phyloP scores from a whole-genome alignment of 768 basidiomycete genomes.

The Bullera alba region DNA sequence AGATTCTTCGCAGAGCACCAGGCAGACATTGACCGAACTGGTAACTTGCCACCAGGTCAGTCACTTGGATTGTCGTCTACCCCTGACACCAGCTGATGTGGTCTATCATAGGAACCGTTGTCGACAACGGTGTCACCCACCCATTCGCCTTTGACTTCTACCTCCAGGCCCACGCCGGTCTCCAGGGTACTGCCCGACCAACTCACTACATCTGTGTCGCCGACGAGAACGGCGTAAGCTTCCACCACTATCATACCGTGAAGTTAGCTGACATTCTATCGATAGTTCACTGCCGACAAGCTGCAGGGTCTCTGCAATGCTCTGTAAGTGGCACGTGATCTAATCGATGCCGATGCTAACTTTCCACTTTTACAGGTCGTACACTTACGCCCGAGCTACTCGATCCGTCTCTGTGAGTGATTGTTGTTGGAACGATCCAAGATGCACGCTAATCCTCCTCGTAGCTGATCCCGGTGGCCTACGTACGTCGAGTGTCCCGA shows the following conservation, averaged over 20 bases:
- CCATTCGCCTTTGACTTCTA: conserved; percentile 45
- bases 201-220: conserved; percentile 36
- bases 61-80: background rate
- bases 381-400: conserved; percentile 29
- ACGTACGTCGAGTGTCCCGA: conserved; percentile 4
- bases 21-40: conserved; percentile 32
- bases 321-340: background rate
- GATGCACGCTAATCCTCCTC: background rate
- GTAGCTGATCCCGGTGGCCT: conserved; percentile 22
- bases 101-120: conserved; percentile 27
- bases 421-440: background rate
- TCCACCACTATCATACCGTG: background rate
- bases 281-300: conserved; percentile 23
- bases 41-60: conserved; percentile 37
- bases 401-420: conserved; percentile 28
- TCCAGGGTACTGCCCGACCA: conserved; percentile 41
- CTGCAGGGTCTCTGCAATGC: conserved; percentile 28
- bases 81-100: background rate
- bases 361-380: conserved; percentile 8
- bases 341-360: background rate
- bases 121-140: conserved; percentile 37
- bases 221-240: conserved; percentile 26
- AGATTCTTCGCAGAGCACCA: conserved; percentile 36
- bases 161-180: conserved; percentile 41
- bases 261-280: conserved; percentile 9